Evolutionary conservation across 345 rosid genomes (phyloP).

Genomic region (Eucalyptus virginea): DNA sequence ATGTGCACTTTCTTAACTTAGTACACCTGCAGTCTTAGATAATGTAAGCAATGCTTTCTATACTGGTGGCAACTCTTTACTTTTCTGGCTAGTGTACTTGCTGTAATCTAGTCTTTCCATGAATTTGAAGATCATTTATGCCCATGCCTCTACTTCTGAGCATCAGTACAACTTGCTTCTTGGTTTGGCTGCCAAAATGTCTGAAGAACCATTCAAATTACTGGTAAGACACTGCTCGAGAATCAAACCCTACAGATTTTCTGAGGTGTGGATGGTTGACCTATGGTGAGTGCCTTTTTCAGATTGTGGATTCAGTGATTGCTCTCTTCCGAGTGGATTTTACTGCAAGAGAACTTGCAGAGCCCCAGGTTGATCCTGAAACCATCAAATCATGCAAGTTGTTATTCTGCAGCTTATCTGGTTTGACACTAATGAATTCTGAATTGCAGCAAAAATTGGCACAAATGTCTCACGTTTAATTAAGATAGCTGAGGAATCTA

Average conservation of each 20-base stretch:
- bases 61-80: background rate
- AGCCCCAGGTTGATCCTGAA: constrained; percentile 46
- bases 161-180: constrained; percentile 86
- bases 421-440: background rate
- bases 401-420: background rate
- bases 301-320: constrained; percentile 86
- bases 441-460: constrained; percentile 81
- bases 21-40: constrained; percentile 58
- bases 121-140: constrained; percentile 64
- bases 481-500: constrained; percentile 91
- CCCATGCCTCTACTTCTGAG: constrained; percentile 84
- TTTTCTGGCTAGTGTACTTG: background rate
- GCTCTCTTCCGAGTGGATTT: constrained; percentile 87
- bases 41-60: constrained; percentile 30
- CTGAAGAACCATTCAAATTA: constrained; percentile 60
- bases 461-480: constrained; percentile 74
- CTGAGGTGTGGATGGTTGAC: background rate
- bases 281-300: background rate
- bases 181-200: constrained; percentile 61
- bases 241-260: background rate
- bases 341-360: constrained; percentile 90
- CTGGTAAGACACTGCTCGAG: constrained; percentile 25
- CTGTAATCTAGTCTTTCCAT: background rate
- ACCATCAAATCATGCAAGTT: background rate
- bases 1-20: constrained; percentile 16